phyloP scores from a whole-genome alignment of 345 rosid genomes.

The Eutrema japonicum region DNA sequence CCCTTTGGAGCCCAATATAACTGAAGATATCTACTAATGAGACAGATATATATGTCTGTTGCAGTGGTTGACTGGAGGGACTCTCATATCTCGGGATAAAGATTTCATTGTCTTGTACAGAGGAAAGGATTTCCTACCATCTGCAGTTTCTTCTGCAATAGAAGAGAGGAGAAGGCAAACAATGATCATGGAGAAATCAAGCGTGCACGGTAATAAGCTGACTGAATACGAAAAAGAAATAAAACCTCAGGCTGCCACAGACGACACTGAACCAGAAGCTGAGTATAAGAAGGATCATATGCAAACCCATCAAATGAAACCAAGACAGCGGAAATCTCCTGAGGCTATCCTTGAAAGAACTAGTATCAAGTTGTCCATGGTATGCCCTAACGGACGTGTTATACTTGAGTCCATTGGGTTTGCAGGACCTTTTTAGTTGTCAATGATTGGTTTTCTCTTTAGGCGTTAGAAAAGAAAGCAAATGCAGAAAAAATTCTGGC shows the following conservation, averaged over 20 bases:
- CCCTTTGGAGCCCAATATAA: constrained; percentile 4
- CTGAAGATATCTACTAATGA: constrained; percentile 37
- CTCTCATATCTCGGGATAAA: constrained; percentile 76
- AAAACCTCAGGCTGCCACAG: constrained; percentile 29
- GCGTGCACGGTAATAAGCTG: constrained; percentile 33
- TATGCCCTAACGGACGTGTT: constrained; percentile 46
- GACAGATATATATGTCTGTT: constrained; percentile 37
- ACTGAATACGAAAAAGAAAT: constrained; percentile 36
- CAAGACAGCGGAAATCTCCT: constrained; percentile 46
- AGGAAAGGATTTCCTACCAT: constrained; percentile 95
- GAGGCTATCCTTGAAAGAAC: constrained; percentile 64
- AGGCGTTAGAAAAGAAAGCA: constrained; percentile 86
- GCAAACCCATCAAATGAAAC: constrained; percentile 38
- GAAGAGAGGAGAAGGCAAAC: constrained; percentile 68
- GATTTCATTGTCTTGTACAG: constrained; percentile 84
- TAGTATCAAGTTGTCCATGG: constrained; percentile 70
- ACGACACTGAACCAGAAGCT: constrained; percentile 37
- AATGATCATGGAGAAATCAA: constrained; percentile 45
- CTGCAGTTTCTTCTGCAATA: constrained; percentile 84
- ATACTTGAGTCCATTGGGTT: constrained; percentile 18
- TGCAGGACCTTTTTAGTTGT: constrained; percentile 29
- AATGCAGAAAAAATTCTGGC: constrained; percentile 75
- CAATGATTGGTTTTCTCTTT: constrained; percentile 29
- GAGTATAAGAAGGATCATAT: constrained; percentile 32
- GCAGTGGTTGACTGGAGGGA: constrained; percentile 94